Percentiles rank a stretch among this genome's conserved stretches.
These are phyloP conservation scores for Gossypium stocksii DNA, from an alignment of 345 rosid genomes.

Conservation along the genomic window DNA sequence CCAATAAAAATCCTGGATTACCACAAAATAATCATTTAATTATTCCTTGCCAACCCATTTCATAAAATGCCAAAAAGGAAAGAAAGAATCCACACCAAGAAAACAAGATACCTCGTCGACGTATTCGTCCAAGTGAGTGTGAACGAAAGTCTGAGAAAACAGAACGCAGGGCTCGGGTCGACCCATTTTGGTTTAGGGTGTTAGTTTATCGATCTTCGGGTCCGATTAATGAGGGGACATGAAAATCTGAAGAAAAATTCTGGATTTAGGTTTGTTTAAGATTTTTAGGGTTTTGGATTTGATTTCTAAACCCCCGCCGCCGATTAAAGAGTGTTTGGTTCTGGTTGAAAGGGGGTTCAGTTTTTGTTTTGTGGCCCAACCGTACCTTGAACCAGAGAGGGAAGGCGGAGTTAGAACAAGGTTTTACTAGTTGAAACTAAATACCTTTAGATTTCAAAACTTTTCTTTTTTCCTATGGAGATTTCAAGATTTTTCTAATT, in stretches of 20 bases:
- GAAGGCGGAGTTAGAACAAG: background rate
- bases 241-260: background rate
- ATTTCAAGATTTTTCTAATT: background rate
- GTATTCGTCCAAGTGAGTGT: slow-evolving; percentile 90
- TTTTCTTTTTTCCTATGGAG: background rate
- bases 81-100: background rate
- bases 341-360: background rate
- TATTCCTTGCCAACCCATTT: background rate
- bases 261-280: background rate
- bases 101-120: slow-evolving; percentile 74
- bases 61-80: background rate
- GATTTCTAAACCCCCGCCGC: slow-evolving; percentile 3
- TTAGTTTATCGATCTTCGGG: slow-evolving; percentile 10
- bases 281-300: slow-evolving; percentile 8
- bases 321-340: background rate
- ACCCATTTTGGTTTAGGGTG: slow-evolving; percentile 41
- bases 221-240: slow-evolving; percentile 8
- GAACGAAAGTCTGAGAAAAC: slow-evolving; percentile 90
- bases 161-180: slow-evolving; percentile 92
- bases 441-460: background rate
- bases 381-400: background rate
- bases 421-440: background rate
- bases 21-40: background rate
- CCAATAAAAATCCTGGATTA: background rate
- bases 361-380: background rate